Evolutionary conservation across 208 protist genomes (phyloP), one percentile per base, ranked within the genome.

Genomic region (Polymyxa betae): DNA sequence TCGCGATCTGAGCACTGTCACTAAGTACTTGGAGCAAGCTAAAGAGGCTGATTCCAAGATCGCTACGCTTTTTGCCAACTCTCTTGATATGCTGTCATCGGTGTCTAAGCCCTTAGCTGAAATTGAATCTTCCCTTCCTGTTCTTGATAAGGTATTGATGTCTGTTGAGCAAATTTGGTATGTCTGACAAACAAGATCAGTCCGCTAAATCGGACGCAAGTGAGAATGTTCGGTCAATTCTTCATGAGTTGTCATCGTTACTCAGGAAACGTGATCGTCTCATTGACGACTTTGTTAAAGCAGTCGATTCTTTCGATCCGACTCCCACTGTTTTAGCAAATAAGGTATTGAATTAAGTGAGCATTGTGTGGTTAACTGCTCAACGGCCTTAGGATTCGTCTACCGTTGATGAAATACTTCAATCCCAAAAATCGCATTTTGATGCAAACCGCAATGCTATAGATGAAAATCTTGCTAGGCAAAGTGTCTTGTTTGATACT

Each of bases 401-500:
- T 12, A 43, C 16, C 72, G 5, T 82, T 43, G 72, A 82, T 20
- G 72, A 82, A n/a, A 20, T 5, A 20, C n/a, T 82, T 43, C 16
- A 20, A 82, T 5, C n/a, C 40, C 16, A 82, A n/a, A 82, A 82
- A 43, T 5, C n/a, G 5, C 5, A 35, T 12, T 82, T 82, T 43
- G 72, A 82, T 35, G 5, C 35, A 12, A 5, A 82, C n/a, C n/a
- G 72, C 5, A 35, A 5, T 35, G 35, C 5, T 20, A 82, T 82
- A 20, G 72, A 82, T n/a, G 16, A 82, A 43, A 82, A 82, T 35
- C n/a, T 82, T 5, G 72, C 72, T 20, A 82, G 40, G 72, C 72
- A 82, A n/a, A 82, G 72, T 43, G 72, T 20, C 5, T n/a, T 82
- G n/a, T 82, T 82, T 43, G 72, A 82, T n/a, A 35, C 72, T 5